Evolutionary conservation across 140 eudicot genomes (phyloP), one percentile per base, ranked within the genome.

Genomic region (Bidens hawaiensis): DNA sequence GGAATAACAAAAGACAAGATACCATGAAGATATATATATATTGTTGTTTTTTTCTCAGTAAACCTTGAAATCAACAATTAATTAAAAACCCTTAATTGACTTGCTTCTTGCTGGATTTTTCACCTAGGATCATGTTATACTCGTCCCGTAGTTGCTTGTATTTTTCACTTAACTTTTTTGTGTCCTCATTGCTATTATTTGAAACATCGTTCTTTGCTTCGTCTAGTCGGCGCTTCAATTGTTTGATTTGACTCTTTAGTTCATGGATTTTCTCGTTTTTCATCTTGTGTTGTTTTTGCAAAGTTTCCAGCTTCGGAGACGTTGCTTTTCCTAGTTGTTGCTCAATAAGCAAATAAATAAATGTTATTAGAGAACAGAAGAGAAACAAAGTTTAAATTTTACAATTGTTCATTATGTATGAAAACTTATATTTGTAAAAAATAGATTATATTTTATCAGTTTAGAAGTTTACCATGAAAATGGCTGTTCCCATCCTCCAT

Each of bases 231-330:
- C 8, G 30, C 58, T 60, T 79, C 64, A 63, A 31, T 11, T 70
- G 67, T 33, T 69, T 27, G 11, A 61, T 79, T 52, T 79, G 79
- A 42, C 53, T 60, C 74, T 79, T 79, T 30, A 79, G 80, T 18
- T 24, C 70, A 9, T 45, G 36, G 22, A 70, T 74, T 69, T 60
- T 69, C 62, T 51, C 43, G 45, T 58, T 22, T 41, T 79, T 79
- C 41, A 16, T 59, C 52, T 79, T 48, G 45, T 69, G 63, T 34
- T 62, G 47, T 12, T 74, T 64, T 73, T 58, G 77, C 65, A 79
- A 55, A 16, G 2, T 25, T 56, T 64, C 80, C 30, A 74, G 41
- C 62, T 46, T 51, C 13, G 74, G 55, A 34, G 67, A 72, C n/a
- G 51, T 45, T 10, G 14, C 34, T 14, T 55, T 18, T 46, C 23